phyloP scores from a whole-genome alignment of 2,329 filamentous ascomycete species.

The Cercospora sp. region DNA sequence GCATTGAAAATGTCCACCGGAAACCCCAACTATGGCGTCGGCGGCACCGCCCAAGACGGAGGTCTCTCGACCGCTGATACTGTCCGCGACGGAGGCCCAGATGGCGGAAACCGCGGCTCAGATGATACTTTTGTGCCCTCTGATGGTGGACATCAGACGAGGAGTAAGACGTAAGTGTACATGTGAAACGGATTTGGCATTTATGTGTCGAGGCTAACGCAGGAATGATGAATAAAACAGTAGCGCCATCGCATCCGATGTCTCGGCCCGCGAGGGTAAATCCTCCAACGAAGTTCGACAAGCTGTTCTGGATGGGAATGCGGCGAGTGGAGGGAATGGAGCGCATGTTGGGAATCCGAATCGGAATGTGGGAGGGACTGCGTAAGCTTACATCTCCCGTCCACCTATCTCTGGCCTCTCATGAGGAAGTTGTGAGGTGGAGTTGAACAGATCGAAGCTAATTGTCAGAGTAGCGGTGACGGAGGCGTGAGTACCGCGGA shows the following conservation, averaged over 20 bases:
- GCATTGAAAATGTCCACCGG: too few relatives aligned
- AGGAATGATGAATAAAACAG: not conserved
- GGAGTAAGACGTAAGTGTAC: conserved; percentile 10
- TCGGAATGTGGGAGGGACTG: conserved; percentile 30
- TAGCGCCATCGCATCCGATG: not conserved
- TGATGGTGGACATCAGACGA: not conserved
- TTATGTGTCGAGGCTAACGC: too few relatives aligned
- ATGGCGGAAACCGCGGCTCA: conserved; percentile 11
- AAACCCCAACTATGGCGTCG: conserved; percentile 23
- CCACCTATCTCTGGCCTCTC: too few relatives aligned
- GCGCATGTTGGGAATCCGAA: conserved; percentile 21
- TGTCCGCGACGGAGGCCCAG: conserved; percentile 22
- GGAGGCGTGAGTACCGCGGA: conserved; percentile 30
- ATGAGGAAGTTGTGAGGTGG: too few relatives aligned
- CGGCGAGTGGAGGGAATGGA: conserved; percentile 13
- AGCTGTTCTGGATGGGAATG: not conserved
- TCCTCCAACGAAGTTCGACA: not conserved
- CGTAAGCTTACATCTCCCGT: too few relatives aligned
- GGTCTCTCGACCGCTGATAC: conserved; percentile 26
- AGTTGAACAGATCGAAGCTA: too few relatives aligned
- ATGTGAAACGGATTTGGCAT: too few relatives aligned
- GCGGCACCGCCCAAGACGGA: conserved; percentile 26
- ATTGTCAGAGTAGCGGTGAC: conserved; percentile 13
- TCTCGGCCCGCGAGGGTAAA: not conserved
- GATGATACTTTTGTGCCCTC: not conserved